phyloP scores from a whole-genome alignment of 257 asterid species.

The Salvia rosmarinus region DNA sequence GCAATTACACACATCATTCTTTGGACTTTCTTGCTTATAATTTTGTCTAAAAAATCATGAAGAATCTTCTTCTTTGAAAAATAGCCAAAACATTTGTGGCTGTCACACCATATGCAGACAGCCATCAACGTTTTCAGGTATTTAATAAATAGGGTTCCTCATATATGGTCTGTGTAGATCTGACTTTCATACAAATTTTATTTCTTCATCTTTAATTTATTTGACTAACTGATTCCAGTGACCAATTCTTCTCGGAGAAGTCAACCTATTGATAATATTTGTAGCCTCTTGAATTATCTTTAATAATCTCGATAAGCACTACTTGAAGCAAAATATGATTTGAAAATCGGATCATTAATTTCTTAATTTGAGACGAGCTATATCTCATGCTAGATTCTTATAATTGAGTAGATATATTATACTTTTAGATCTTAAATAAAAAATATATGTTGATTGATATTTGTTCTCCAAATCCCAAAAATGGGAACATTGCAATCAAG shows the following conservation, averaged over 20 bases:
- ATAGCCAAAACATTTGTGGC: neutral
- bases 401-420: too few relatives aligned
- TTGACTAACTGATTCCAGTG: constrained; percentile 25
- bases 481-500: constrained; percentile 60
- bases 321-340: too few relatives aligned
- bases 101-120: constrained; percentile 33
- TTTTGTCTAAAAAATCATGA: constrained; percentile 14
- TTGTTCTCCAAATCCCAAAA: constrained; percentile 58
- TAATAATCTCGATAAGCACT: too few relatives aligned
- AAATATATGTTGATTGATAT: too few relatives aligned
- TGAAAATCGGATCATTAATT: too few relatives aligned
- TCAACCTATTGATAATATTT: constrained; percentile 21
- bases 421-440: too few relatives aligned
- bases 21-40: constrained; percentile 39
- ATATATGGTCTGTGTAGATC: constrained; percentile 19
- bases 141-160: too few relatives aligned
- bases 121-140: constrained; percentile 33
- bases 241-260: constrained; percentile 32
- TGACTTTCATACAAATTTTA: constrained; percentile 31
- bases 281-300: constrained; percentile 21
- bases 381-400: too few relatives aligned
- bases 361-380: neutral
- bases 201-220: neutral
- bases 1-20: neutral
- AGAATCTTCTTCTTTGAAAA: constrained; percentile 39